Percentiles rank a stretch among this genome's conserved stretches.
These are phyloP conservation scores for Potentilla sterilis DNA, from an alignment of 306 rosid genomes.

Conservation along the genomic window DNA sequence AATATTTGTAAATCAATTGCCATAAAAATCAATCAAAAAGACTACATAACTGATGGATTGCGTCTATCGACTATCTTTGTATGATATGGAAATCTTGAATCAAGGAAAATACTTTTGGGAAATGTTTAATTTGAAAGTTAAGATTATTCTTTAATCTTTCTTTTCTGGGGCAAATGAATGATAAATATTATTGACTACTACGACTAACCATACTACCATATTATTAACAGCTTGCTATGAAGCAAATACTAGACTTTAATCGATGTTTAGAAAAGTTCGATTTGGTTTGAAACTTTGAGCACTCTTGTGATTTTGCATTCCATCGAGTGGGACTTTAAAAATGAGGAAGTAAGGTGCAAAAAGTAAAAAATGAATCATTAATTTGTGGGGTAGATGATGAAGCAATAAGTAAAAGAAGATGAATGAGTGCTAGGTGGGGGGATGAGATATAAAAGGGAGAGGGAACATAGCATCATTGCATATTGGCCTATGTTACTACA, in stretches of 20 bases:
- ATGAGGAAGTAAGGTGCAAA: neutral
- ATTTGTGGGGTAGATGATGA: conserved; percentile 40
- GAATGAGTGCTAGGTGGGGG: conserved; percentile 30
- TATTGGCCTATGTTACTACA: conserved; percentile 8
- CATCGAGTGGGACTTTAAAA: neutral
- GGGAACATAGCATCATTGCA: conserved; percentile 48
- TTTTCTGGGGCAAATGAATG: neutral
- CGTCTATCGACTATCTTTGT: neutral
- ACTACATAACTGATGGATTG: neutral
- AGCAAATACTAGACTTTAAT: neutral
- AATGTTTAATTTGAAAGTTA: neutral
- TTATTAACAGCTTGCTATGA: too few species aligned
- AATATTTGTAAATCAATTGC: neutral
- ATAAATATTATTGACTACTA: neutral
- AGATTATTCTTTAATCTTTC: neutral
- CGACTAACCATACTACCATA: too few species aligned
- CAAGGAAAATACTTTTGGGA: neutral
- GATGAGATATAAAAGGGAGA: conserved; percentile 7
- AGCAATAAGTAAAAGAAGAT: conserved; percentile 29
- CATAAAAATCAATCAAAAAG: neutral
- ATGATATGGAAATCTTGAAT: conserved; percentile 1
- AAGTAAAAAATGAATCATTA: conserved; percentile 36
- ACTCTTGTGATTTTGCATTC: conserved; percentile 16
- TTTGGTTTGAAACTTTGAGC: conserved; percentile 4
- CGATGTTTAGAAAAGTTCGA: neutral